phyloP scores from a whole-genome alignment of 306 rosid species.

The Cucurbita pepo region DNA sequence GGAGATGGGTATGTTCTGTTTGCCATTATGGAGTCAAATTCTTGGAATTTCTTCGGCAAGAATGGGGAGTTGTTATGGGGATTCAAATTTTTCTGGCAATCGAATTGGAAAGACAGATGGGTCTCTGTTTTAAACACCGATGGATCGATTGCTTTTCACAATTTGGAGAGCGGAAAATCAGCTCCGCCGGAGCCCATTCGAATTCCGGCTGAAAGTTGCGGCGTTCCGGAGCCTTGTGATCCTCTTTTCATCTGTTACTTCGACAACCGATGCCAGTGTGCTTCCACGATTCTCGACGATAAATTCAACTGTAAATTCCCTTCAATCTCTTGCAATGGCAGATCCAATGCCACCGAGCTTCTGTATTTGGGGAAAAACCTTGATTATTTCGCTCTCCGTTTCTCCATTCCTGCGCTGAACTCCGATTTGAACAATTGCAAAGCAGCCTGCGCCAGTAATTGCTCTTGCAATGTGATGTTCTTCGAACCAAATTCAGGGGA shows the following conservation, averaged over 20 bases:
- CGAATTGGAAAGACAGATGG: conserved; percentile 11
- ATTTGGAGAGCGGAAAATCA: conserved; percentile 12
- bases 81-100: conserved; percentile 10
- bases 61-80: conserved; percentile 26
- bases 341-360: conserved; percentile 12
- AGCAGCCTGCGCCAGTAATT: conserved; percentile 16
- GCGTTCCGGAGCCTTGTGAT: conserved; percentile 24
- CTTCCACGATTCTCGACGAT: conserved; percentile 9
- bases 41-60: conserved; percentile 29
- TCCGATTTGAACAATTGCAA: conserved; percentile 14
- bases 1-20: conserved; percentile 10
- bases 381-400: conserved; percentile 19
- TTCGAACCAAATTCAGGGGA: conserved; percentile 10
- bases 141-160: conserved; percentile 8
- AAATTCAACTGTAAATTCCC: conserved; percentile 10
- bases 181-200: conserved; percentile 3
- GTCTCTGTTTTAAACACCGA: conserved; percentile 15
- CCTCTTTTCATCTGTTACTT: conserved; percentile 17
- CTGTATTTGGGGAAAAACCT: conserved; percentile 18
- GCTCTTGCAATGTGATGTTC: conserved; percentile 23
- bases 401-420: conserved; percentile 7
- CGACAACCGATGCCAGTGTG: conserved; percentile 16
- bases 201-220: conserved; percentile 17
- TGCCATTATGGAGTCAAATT: conserved; percentile 17
- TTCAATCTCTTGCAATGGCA: conserved; percentile 13